These are phyloP conservation scores for Petunia axillaris DNA, from an alignment of 257 asterid genomes.

Conservation along the genomic window DNA sequence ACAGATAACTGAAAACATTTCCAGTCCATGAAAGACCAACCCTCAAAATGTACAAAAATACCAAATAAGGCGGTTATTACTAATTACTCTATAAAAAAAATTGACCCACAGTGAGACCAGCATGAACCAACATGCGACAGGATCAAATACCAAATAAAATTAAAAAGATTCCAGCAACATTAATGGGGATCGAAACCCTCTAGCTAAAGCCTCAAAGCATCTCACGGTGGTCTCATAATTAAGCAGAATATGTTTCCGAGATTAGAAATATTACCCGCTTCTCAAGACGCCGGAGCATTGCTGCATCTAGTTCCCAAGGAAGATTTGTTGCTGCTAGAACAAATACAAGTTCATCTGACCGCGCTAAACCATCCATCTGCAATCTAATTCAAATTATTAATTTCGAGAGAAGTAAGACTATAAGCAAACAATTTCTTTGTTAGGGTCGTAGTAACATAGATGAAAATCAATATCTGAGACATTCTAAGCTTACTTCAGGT, in stretches of 20 bases:
- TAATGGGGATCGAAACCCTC: background rate
- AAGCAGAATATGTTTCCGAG: background rate
- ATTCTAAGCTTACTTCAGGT: background rate
- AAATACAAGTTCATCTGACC: slow-evolving; percentile 88
- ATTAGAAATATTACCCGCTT: slow-evolving; percentile 64
- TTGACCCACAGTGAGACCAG: background rate
- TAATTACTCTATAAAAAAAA: background rate
- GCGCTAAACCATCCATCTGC: slow-evolving; percentile 98
- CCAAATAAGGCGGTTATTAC: background rate
- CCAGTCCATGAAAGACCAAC: background rate
- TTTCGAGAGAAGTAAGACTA: background rate
- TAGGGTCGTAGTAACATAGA: background rate
- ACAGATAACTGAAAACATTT: background rate
- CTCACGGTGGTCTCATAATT: background rate
- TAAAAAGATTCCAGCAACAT: background rate
- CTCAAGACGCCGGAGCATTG: slow-evolving; percentile 98
- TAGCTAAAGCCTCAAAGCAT: background rate
- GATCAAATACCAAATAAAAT: background rate
- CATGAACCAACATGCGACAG: background rate
- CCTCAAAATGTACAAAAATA: background rate
- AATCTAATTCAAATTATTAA: slow-evolving; percentile 48
- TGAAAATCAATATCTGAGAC: background rate
- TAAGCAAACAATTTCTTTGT: background rate
- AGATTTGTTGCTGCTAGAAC: slow-evolving; percentile 98
- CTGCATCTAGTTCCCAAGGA: slow-evolving; percentile 98